Conservation (phyloP, 139 green algal species). For the Coccomyxa sp. region DNA sequence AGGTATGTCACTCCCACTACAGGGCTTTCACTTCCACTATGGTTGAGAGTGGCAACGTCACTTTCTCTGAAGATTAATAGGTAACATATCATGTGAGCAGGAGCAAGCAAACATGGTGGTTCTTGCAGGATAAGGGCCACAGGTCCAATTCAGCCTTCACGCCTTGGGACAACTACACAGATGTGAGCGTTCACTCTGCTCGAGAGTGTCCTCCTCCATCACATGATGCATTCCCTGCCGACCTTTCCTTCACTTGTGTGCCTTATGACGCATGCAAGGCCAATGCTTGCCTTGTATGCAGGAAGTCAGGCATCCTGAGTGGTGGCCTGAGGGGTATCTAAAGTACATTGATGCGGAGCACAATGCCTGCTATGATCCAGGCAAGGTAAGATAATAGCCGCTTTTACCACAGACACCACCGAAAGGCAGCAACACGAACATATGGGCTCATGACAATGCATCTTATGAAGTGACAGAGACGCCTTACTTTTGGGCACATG, state of each 20-base stretch:
- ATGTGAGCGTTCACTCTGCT: too few relatives aligned
- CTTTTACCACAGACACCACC: neutral
- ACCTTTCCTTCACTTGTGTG: too few relatives aligned
- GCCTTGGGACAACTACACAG: conserved; percentile 28
- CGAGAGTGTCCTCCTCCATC: too few relatives aligned
- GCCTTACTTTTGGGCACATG: too few relatives aligned
- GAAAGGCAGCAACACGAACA: too few relatives aligned
- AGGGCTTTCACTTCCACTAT: too few relatives aligned
- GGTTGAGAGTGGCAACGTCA: neutral
- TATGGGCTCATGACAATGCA: too few relatives aligned
- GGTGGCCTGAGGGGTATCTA: conserved; percentile 26
- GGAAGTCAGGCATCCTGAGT: conserved; percentile 4
- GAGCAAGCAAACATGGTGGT: too few relatives aligned
- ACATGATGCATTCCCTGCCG: too few relatives aligned
- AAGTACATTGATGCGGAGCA: conserved; percentile 16
- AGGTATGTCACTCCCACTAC: neutral
- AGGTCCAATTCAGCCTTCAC: conserved; percentile 33
- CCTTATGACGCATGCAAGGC: too few relatives aligned
- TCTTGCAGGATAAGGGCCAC: conserved; percentile 41
- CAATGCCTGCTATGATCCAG: conserved; percentile 38
- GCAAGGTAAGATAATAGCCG: conserved; percentile 29
- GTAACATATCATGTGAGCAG: neutral
- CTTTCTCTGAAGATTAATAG: neutral
- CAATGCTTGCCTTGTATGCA: too few relatives aligned
- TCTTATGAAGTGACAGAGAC: too few relatives aligned